phyloP scores from a whole-genome alignment of 2,329 filamentous ascomycete genomes.

The Monilinia aucupariae region DNA sequence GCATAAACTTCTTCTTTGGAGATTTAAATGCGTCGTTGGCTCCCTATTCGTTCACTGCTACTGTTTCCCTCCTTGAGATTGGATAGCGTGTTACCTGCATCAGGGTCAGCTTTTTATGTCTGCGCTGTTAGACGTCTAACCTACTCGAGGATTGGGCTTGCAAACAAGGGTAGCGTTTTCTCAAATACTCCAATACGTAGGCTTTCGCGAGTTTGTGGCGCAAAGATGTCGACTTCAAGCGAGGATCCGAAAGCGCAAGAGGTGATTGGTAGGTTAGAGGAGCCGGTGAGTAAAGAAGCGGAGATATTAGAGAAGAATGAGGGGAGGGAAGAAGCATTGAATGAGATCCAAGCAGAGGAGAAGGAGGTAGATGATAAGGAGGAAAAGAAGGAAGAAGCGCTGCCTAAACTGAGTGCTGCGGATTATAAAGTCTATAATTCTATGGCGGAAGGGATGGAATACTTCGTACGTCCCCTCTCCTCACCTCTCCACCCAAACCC shows the following conservation, averaged over 20 bases:
- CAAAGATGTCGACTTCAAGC: slow-evolving; percentile 7
- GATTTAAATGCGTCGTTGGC: not conserved
- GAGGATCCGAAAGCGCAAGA: not conserved
- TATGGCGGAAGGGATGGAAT: slow-evolving; percentile 59
- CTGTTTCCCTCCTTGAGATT: slow-evolving; percentile 3
- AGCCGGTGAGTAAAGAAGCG: slow-evolving; percentile 48
- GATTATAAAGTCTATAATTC: slow-evolving; percentile 58
- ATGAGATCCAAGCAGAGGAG: slow-evolving; percentile 34
- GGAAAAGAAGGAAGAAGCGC: slow-evolving; percentile 23
- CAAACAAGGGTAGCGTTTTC: not conserved
- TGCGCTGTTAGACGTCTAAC: not conserved
- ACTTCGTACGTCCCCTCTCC: slow-evolving; percentile 44
- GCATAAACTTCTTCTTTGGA: not conserved
- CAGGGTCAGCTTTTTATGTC: not conserved
- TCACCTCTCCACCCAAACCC: not conserved
- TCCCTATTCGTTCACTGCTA: not conserved
- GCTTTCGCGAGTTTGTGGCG: not conserved
- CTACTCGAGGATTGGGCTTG: not conserved
- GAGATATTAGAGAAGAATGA: slow-evolving; percentile 36
- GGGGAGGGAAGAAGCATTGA: slow-evolving; percentile 44
- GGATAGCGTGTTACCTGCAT: not conserved
- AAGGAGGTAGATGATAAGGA: slow-evolving; percentile 19
- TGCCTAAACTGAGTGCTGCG: slow-evolving; percentile 50
- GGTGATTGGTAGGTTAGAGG: slow-evolving; percentile 49
- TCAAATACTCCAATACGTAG: not conserved